Base-by-base conservation (phyloP, 2,329 filamentous ascomycete genomes). In the Neoascochyta sp. region DNA sequence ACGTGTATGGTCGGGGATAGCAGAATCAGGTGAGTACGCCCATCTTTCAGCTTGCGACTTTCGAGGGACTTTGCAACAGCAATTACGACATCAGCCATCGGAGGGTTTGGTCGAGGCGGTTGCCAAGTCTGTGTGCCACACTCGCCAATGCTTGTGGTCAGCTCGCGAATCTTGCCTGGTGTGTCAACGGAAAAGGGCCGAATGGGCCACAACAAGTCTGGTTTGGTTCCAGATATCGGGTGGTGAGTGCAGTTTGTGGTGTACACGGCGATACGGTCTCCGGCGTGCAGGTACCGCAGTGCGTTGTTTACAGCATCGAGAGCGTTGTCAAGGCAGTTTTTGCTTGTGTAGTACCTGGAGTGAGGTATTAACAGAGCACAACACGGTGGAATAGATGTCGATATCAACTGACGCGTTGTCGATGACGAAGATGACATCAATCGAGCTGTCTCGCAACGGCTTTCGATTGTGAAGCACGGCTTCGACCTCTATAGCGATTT, bases 381-480 rank as follows among this genome's bases (percentile, higher is more conserved):
- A 14, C 11, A 14, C 10, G 20, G 24, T 10, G 5, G 14, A 4
- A 9, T 19, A 12, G 14, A 16, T n/a, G 16, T 13, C 13, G 11
- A 9, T 10, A 8, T 5, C n/a, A 19, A 32, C 36, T 39, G 42
- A 64, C 60, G 57, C 55, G 28, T 64, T 65, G 35, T 66, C 62
- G 18, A 66, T 40, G 12, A 66, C 36, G 13, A 65, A 47, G 5
- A 62, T 38, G 4, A 64, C 34, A 40, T 64, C 60, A 11, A 65
- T 38, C 6, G 36, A 38, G 4, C 31, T 27, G 15, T 53, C 33
- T 6, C 28, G 24, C 20, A 51, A 39, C 15, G 32, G 9, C 10
- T 32, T 36, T 4, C 43, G 42, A 18, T 54, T 49, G 34, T 59
- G 44, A 4, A 54, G 30, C 8, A 46, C 41, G 8, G 53, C 57